Base-by-base conservation (phyloP, 139 green algal species). In the Diplosphaera chodatii region DNA sequence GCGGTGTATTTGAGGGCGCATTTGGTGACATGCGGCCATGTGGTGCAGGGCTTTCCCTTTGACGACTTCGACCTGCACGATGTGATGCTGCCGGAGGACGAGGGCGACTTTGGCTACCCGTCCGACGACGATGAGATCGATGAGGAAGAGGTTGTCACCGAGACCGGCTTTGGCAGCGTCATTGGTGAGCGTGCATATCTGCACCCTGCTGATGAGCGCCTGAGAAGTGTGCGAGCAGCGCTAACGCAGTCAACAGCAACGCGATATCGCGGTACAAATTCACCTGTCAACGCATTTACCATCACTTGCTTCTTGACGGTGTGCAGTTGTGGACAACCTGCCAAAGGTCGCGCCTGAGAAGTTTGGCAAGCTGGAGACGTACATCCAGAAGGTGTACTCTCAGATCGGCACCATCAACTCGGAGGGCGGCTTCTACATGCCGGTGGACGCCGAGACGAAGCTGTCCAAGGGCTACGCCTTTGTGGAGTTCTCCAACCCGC, bases 161-260 rank as follows among this genome's bases (percentile, higher is more conserved):
- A 98, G 71, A 92, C 74, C 15, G 95, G 95, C 34, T 98, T 99
- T 76, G 92, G 86, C 70, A 92, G 84, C 67, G 90, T 98, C n/a
- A 86, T 98, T 25, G 89, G 89, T 96, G 69, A 66, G 84, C 31
- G 25, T 34, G 29, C n/a, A n/a, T n/a, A n/a, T n/a, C n/a, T n/a
- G n/a, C n/a, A n/a, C n/a, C n/a, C n/a, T n/a, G n/a, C n/a, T n/a
- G n/a, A n/a, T n/a, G n/a, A n/a, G n/a, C n/a, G n/a, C n/a, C n/a
- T n/a, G n/a, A n/a, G n/a, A n/a, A n/a, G n/a, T n/a, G n/a, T n/a
- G n/a, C n/a, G n/a, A n/a, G n/a, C n/a, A n/a, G n/a, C n/a, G n/a
- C n/a, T n/a, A n/a, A n/a, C 37, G 10, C 37, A 21, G 8, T 13
- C 37, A 48, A 48, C 37, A 48, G 8, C 37, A 21, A 8, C 13